A percentile compares a stretch with the other conserved stretches of the same genome.
Evolutionary conservation across 2,329 filamentous ascomycete genomes (phyloP).

Genomic region (Verticillium tricorpus): DNA sequence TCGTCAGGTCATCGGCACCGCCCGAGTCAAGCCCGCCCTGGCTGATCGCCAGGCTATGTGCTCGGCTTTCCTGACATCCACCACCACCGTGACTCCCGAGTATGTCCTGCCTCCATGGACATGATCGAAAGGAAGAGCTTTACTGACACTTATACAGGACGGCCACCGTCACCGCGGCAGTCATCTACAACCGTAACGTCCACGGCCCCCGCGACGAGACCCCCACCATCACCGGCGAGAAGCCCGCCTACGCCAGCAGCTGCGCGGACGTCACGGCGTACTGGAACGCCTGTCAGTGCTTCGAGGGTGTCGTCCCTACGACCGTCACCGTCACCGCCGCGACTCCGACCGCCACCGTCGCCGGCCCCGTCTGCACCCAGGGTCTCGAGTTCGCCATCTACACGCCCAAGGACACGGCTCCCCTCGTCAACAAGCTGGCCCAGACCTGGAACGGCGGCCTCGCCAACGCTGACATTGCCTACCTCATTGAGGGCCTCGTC

Average conservation of each 20-base stretch:
- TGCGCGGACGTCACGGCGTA: slow-evolving; percentile 11
- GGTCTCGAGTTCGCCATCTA: slow-evolving; percentile 9
- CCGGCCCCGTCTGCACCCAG: slow-evolving; percentile 5
- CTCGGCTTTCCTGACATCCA: slow-evolving; percentile 6
- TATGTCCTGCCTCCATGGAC: not conserved
- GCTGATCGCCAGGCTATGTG: slow-evolving; percentile 6
- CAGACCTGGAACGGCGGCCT: not conserved
- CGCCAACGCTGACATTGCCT: not conserved
- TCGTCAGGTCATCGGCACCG: slow-evolving; percentile 7
- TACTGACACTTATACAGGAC: not conserved
- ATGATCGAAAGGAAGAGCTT: not conserved
- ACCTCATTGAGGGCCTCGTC: not conserved
- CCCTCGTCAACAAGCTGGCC: not conserved
- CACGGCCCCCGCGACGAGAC: slow-evolving; percentile 1
- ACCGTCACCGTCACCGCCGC: slow-evolving; percentile 7
- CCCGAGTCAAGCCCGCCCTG: not conserved
- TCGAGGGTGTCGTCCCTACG: slow-evolving; percentile 11
- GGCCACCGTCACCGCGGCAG: slow-evolving; percentile 1
- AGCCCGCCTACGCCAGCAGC: slow-evolving; percentile 12
- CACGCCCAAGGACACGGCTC: not conserved
- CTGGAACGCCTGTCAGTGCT: slow-evolving; percentile 17
- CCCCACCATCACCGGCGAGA: not conserved
- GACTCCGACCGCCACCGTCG: slow-evolving; percentile 1
- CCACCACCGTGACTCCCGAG: slow-evolving; percentile 4
- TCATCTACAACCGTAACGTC: slow-evolving; percentile 2